Evolutionary conservation across 805 yeast genomes (phyloP).

Genomic region (Huiozyma naganishii): DNA sequence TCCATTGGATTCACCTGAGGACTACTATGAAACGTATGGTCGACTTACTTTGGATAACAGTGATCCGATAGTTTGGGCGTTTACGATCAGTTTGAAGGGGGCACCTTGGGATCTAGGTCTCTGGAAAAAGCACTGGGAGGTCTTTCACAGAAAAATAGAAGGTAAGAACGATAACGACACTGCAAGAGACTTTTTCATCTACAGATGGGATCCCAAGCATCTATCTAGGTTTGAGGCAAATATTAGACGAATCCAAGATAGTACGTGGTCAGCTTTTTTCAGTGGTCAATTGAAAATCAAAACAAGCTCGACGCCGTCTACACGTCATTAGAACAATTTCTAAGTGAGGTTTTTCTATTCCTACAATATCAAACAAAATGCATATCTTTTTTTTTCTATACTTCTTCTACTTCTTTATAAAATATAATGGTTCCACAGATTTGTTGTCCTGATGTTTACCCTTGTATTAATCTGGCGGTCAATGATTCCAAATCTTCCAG

Average conservation of each 20-base stretch:
- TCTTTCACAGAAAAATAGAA: slow-evolving; percentile 7
- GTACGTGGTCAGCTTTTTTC: slow-evolving; percentile 21
- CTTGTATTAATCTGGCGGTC: slow-evolving; percentile 39
- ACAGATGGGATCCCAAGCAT: slow-evolving; percentile 13
- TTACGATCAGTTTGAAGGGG: slow-evolving; percentile 21
- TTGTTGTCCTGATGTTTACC: background rate
- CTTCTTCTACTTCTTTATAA: background rate
- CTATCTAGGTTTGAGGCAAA: slow-evolving; percentile 8
- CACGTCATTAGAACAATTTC: background rate
- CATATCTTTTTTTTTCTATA: background rate
- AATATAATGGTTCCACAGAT: background rate
- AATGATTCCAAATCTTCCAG: slow-evolving; percentile 89
- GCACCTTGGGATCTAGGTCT: slow-evolving; percentile 21
- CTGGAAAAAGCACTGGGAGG: slow-evolving; percentile 23
- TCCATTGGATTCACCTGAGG: slow-evolving; percentile 35
- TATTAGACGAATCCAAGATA: slow-evolving; percentile 17
- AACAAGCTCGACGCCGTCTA: background rate
- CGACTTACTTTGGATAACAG: slow-evolving; percentile 16
- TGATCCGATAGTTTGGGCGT: slow-evolving; percentile 25
- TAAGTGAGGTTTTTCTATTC: no score
- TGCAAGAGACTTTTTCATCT: slow-evolving; percentile 10
- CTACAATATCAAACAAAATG: background rate
- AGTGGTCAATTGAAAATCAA: background rate
- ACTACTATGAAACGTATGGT: slow-evolving; percentile 30
- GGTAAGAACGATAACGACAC: slow-evolving; percentile 3